Percentiles rank a stretch among this genome's conserved stretches.
Conservation (phyloP, 257 asterid species). For the Fraxinus americana region DNA sequence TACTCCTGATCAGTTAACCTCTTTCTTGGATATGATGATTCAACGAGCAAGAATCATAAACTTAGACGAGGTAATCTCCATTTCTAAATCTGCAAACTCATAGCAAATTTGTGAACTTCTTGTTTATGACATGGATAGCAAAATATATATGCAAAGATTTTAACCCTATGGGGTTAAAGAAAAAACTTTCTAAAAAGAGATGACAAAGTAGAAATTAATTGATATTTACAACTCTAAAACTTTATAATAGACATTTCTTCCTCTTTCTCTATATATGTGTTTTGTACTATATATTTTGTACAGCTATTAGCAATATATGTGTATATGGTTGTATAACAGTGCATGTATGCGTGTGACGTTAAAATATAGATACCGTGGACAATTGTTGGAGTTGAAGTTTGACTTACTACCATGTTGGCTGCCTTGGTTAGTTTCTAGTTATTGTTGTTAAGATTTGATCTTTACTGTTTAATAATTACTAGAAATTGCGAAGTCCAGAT, state of each 20-base stretch:
- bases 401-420: neutral
- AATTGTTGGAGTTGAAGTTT: neutral
- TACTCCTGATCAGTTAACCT: constrained; percentile 45
- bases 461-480: neutral
- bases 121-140: neutral
- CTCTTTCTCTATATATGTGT: neutral
- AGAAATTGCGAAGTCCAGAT: neutral
- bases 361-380: neutral
- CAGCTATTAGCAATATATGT: neutral
- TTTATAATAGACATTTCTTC: neutral
- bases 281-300: neutral
- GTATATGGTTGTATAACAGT: neutral
- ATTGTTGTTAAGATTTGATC: neutral
- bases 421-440: neutral
- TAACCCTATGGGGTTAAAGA: neutral
- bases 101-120: constrained; percentile 2
- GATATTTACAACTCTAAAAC: neutral
- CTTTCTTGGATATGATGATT: constrained; percentile 41
- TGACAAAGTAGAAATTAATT: neutral
- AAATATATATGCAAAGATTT: neutral
- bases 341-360: too few relatives aligned
- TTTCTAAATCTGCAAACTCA: constrained; percentile 13
- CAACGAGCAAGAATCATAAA: constrained; percentile 61
- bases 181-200: neutral
- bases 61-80: constrained; percentile 64